phyloP scores from a whole-genome alignment of 176 grass and related monocot species.

The Triticum dicoccoides region DNA sequence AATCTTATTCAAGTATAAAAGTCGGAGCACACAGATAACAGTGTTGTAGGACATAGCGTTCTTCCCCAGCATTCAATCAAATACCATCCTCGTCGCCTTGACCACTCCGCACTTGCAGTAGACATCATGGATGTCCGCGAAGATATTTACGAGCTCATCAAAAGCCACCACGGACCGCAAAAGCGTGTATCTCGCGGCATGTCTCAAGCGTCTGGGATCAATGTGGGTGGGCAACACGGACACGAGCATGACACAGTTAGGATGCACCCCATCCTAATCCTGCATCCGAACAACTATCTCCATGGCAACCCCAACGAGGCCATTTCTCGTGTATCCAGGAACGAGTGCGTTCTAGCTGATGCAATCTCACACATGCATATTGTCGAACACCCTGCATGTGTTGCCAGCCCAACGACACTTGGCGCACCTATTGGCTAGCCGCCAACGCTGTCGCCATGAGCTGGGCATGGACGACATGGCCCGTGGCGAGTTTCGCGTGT shows the following conservation, averaged over 20 bases:
- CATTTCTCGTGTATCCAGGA: background rate
- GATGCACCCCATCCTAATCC: constrained; percentile 1
- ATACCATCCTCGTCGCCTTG: constrained; percentile 12
- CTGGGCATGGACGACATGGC: no score
- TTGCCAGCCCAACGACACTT: background rate
- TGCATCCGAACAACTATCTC: constrained; percentile 39
- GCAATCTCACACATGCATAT: constrained; percentile 30
- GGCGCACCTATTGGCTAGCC: no score
- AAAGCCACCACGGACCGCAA: constrained; percentile 27
- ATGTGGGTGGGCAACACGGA: no score
- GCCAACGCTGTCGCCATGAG: no score
- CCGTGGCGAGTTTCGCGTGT: no score
- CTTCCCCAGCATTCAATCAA: background rate
- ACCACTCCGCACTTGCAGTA: constrained; percentile 37
- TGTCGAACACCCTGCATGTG: constrained; percentile 44
- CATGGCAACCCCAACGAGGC: constrained; percentile 16
- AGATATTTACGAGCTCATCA: constrained; percentile 36
- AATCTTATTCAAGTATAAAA: no score
- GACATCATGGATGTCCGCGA: background rate
- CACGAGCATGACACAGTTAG: background rate
- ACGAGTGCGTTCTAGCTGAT: constrained; percentile 53
- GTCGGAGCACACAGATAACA: no score
- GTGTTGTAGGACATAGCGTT: no score
- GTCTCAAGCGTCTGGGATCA: no score
- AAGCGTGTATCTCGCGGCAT: constrained; percentile 22